Conservation (phyloP, 2,329 filamentous ascomycete genomes). For the Diaporthe humulicola region DNA sequence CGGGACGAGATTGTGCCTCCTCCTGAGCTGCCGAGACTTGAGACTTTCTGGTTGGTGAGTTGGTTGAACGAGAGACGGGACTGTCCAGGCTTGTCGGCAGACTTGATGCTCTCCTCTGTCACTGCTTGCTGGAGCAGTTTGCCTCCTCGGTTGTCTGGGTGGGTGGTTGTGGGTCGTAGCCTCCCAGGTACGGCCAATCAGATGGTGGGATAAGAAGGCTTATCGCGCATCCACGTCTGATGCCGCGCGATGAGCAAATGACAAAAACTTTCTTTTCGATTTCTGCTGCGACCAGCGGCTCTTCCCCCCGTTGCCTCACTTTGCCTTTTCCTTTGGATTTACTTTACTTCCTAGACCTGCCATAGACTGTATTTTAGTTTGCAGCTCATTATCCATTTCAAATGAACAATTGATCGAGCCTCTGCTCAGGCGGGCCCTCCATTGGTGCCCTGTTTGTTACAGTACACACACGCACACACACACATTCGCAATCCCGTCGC, state of each 20-base stretch:
- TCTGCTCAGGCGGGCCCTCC: constrained; percentile 19
- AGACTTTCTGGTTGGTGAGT: not conserved
- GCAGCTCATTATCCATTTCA: constrained; percentile 1
- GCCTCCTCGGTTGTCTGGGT: not conserved
- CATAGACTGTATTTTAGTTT: constrained; percentile 8
- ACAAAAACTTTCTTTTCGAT: constrained; percentile 33
- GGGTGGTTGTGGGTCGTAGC: not conserved
- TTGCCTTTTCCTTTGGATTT: not conserved
- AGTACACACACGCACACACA: constrained; percentile 15
- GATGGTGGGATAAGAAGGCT: not conserved
- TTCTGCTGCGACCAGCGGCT: not conserved
- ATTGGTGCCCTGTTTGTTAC: constrained; percentile 29
- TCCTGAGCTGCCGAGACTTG: not conserved
- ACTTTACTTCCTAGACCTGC: not conserved
- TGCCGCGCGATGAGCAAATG: constrained; percentile 12
- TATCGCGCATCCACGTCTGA: not conserved
- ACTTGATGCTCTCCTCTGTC: not conserved
- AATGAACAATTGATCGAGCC: constrained; percentile 33
- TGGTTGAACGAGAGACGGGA: not conserved
- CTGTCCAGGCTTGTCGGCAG: not conserved
- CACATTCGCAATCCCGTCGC: constrained; percentile 36
- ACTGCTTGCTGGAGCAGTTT: not conserved
- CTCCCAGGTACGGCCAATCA: constrained; percentile 7
- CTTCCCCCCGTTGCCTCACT: not conserved
- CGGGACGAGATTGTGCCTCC: not conserved